Evolutionary conservation across 2,329 filamentous ascomycete species (phyloP).

Genomic region (Cordyceps fumosorosea): DNA sequence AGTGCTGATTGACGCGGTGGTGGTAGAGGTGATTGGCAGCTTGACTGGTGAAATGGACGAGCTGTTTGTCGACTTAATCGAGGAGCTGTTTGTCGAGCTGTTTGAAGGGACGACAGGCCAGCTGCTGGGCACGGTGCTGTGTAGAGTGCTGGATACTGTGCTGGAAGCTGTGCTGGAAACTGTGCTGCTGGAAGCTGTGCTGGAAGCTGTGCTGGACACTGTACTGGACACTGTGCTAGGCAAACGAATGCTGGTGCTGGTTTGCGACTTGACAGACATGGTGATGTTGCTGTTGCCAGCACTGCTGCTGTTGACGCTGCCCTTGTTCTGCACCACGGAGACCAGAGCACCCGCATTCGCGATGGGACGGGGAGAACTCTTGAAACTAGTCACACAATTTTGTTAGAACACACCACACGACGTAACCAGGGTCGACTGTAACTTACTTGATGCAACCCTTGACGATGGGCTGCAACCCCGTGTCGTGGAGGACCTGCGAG

Average conservation of each 20-base stretch:
- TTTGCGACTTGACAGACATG: too few relatives aligned
- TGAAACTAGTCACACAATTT: background rate
- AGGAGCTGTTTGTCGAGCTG: background rate
- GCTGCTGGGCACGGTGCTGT: background rate
- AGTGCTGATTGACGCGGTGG: background rate
- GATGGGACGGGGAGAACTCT: background rate
- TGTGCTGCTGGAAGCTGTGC: background rate
- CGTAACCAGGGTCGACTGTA: background rate
- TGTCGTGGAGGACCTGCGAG: constrained; percentile 18
- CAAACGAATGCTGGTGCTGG: too few relatives aligned
- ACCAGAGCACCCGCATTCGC: background rate
- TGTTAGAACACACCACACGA: background rate
- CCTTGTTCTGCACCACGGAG: background rate
- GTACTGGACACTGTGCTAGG: too few relatives aligned
- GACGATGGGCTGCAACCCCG: constrained; percentile 17
- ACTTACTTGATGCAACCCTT: constrained; percentile 21
- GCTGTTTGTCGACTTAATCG: background rate
- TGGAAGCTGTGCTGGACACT: background rate
- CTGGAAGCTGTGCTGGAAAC: too few relatives aligned
- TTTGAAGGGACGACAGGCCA: background rate
- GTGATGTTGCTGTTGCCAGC: background rate
- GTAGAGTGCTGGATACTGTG: background rate
- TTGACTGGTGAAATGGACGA: background rate
- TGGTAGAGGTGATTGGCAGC: background rate
- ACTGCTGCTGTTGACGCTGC: background rate